A percentile compares a stretch with the other conserved stretches of the same genome.
Evolutionary conservation across 306 rosid genomes (phyloP).

Genomic region (Dicorynia guianensis): DNA sequence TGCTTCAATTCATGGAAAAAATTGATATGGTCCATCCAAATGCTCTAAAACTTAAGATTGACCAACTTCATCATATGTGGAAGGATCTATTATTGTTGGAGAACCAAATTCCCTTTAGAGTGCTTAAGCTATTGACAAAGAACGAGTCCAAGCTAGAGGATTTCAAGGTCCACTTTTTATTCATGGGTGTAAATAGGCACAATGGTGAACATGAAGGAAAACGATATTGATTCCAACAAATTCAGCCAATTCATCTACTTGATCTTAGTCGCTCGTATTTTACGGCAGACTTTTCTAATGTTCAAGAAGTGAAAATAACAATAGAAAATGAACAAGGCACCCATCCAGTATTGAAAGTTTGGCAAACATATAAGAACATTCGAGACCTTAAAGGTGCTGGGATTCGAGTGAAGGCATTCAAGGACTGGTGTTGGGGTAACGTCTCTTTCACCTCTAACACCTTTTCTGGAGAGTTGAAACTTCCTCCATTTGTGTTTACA

Average conservation of each 20-base stretch:
- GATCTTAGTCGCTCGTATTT: too few relatives aligned
- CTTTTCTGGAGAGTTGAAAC: not conserved
- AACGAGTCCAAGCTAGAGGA: not conserved
- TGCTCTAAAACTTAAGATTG: not conserved
- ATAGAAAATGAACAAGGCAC: too few relatives aligned
- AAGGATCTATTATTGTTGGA: not conserved
- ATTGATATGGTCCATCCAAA: not conserved
- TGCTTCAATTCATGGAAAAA: conserved; percentile 12
- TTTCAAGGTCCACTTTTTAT: too few relatives aligned
- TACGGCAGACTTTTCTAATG: too few relatives aligned
- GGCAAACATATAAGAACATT: conserved; percentile 3
- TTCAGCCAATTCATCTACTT: too few relatives aligned
- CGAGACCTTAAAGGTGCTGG: not conserved
- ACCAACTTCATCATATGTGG: not conserved
- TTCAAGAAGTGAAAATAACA: too few relatives aligned
- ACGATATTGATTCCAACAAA: too few relatives aligned
- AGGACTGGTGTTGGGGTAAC: not conserved
- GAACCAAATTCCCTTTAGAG: conserved; percentile 18
- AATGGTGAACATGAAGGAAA: too few relatives aligned
- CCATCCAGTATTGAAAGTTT: not conserved
- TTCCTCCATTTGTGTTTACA: not conserved
- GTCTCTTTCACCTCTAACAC: too few relatives aligned
- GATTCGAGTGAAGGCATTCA: not conserved
- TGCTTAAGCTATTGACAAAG: conserved; percentile 11
- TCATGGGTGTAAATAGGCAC: too few relatives aligned